Base-by-base conservation (phyloP, 2,329 filamentous ascomycete species). In the Aspergillus texensis region DNA sequence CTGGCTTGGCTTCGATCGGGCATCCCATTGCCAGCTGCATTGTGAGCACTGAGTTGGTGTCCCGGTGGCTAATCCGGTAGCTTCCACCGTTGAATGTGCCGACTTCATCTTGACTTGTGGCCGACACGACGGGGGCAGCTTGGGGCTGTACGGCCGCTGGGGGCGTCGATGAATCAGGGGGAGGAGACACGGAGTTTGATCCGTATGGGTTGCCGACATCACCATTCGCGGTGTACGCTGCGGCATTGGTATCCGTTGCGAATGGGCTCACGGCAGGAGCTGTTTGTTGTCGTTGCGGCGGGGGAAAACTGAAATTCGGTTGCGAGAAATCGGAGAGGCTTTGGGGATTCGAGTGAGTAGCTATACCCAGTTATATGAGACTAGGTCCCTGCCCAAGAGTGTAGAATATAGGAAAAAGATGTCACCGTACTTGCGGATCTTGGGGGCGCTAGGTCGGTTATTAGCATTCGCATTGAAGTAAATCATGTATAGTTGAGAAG, bases 81-180 rank as follows among this genome's bases (percentile, higher is more conserved):
- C 91, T 94, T 14, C 95, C 95, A 19, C 95, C 95, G 75, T 98
- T 98, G 83, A 98, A 99, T 0, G 91, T 95, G n/a, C 95, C 95
- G 1, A 96, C 88, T 70, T 97, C 94, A 77, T 98, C 95, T 34
- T 88, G 83, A 0, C 86, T 85, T 0, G 89, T 87, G 0, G 64
- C 24, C 12, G n/a, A n/a, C 4, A 48, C 4, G 26, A 34, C 24
- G 2, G 11, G 36, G 19, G 30, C 14, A 6, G 24, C 3, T 21
- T 70, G 63, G 21, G 71, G 46, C 26, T 56, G 66, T 12, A 58
- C 61, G 10, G 30, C 30, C 16, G 14, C 63, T 64, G 6, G 71
- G 58, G 24, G 70, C 60, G 19, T 19, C 24, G 28, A 41, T 1
- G 62, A 62, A 26, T 64, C 4, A 36, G 34, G 60, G 9, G 58